Evolutionary conservation across 352 stramenopile genomes (phyloP).

Genomic region (Pythium brassicae): DNA sequence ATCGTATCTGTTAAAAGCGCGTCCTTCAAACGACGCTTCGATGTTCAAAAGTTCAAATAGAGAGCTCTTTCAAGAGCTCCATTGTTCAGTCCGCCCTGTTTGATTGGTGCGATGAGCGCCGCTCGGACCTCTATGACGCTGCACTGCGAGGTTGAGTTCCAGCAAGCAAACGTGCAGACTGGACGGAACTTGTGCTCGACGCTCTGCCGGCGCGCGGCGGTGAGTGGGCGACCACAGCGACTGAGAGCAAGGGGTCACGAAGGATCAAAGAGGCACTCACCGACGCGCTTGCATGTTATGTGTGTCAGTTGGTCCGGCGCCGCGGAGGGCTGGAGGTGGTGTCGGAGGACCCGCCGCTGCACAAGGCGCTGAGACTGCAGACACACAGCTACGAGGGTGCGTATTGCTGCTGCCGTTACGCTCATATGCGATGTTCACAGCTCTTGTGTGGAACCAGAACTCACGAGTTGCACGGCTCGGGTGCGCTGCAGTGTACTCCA

Average conservation of each 20-base stretch:
- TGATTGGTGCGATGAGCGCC: not conserved
- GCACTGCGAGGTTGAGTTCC: constrained; percentile 52
- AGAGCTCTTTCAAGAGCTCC: too few species aligned
- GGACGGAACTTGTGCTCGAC: constrained; percentile 42
- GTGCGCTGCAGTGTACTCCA: constrained; percentile 51
- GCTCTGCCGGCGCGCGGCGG: constrained; percentile 31
- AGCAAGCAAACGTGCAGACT: constrained; percentile 44
- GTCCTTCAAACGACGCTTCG: not conserved
- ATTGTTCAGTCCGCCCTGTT: too few species aligned
- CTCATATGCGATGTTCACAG: not conserved
- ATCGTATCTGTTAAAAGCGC: too few species aligned
- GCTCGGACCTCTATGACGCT: not conserved
- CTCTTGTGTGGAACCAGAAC: not conserved
- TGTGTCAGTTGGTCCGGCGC: constrained; percentile 34
- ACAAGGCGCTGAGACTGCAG: constrained; percentile 47
- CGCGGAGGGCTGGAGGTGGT: constrained; percentile 51
- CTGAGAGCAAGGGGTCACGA: not conserved
- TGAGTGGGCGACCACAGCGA: constrained; percentile 7
- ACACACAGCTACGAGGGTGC: constrained; percentile 39
- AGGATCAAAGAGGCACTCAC: not conserved
- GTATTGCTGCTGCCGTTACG: not conserved
- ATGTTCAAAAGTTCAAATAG: not conserved
- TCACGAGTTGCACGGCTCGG: not conserved
- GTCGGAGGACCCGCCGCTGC: constrained; percentile 42
- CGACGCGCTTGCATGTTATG: too few species aligned